phyloP scores from a whole-genome alignment of 345 rosid genomes.

The Salix purpurea region DNA sequence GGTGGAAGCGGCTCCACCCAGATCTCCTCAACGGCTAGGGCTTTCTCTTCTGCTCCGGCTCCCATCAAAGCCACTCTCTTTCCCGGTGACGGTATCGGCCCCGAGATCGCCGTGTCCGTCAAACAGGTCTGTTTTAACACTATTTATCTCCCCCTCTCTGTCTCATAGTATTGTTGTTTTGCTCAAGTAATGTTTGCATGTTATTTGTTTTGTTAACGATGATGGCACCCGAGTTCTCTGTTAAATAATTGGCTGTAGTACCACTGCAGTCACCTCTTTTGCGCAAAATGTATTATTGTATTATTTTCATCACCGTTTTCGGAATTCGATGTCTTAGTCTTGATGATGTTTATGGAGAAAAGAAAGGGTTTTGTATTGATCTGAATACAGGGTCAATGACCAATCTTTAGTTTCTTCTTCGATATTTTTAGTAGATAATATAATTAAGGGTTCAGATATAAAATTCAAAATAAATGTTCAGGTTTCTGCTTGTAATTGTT shows the following conservation, averaged over 20 bases:
- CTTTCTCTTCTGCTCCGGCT: conserved; percentile 48
- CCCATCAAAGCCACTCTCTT: conserved; percentile 88
- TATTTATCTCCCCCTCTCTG: background rate
- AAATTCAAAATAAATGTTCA: background rate
- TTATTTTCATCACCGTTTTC: background rate
- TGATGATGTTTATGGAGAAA: background rate
- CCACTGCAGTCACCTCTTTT: background rate
- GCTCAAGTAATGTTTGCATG: background rate
- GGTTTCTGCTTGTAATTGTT: background rate
- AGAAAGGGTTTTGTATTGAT: background rate
- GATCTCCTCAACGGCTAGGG: conserved; percentile 33
- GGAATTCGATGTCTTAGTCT: background rate
- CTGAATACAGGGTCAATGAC: background rate
- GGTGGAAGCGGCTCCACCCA: conserved; percentile 19
- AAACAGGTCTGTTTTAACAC: conserved; percentile 46
- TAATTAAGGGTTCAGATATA: background rate
- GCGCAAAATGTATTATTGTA: background rate
- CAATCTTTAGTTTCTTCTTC: background rate
- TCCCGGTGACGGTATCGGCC: conserved; percentile 99
- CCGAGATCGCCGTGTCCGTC: conserved; percentile 96
- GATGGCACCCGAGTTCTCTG: background rate
- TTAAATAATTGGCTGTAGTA: background rate
- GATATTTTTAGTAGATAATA: background rate
- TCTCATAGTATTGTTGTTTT: background rate
- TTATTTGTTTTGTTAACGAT: background rate